Conservation (phyloP, 2,329 filamentous ascomycete species). For the Trichothecium roseum region DNA sequence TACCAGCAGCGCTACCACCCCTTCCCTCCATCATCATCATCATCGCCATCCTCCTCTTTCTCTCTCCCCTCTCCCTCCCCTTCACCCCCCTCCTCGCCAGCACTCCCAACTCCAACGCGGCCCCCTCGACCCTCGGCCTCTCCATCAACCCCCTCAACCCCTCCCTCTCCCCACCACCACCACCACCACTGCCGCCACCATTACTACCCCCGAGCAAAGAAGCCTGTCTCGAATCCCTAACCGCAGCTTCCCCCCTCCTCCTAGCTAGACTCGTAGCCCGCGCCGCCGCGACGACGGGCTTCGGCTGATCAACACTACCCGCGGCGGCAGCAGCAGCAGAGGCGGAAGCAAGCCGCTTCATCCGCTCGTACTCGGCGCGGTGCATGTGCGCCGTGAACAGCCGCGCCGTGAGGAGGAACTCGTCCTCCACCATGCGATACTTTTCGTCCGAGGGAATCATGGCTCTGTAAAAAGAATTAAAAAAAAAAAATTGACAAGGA, state of each 20-base stretch:
- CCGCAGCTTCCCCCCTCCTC: constrained; percentile 10
- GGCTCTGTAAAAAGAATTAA: constrained; percentile 26
- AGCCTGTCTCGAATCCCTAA: constrained; percentile 14
- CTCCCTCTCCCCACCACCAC: constrained; percentile 16
- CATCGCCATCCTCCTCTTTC: constrained; percentile 8
- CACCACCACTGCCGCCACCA: constrained; percentile 3
- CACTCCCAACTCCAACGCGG: not conserved
- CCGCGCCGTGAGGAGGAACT: constrained; percentile 57
- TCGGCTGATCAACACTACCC: too few species aligned
- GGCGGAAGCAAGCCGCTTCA: constrained; percentile 45
- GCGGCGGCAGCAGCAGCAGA: constrained; percentile 40
- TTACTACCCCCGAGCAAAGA: constrained; percentile 6
- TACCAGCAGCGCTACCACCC: not conserved
- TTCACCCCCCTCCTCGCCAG: not conserved
- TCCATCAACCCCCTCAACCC: constrained; percentile 33
- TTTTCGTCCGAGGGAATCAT: constrained; percentile 64
- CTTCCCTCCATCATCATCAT: constrained; percentile 8
- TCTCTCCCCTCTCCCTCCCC: constrained; percentile 1
- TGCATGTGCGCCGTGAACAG: constrained; percentile 67
- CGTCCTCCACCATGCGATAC: constrained; percentile 79
- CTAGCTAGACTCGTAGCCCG: constrained; percentile 15
- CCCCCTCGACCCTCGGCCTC: constrained; percentile 21
- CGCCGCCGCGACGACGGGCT: constrained; percentile 38
- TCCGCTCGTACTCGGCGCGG: constrained; percentile 62
- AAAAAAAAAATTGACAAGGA: not conserved